phyloP scores from a whole-genome alignment of 192 early-diverging fungal species.

The Geranomyces variabilis region DNA sequence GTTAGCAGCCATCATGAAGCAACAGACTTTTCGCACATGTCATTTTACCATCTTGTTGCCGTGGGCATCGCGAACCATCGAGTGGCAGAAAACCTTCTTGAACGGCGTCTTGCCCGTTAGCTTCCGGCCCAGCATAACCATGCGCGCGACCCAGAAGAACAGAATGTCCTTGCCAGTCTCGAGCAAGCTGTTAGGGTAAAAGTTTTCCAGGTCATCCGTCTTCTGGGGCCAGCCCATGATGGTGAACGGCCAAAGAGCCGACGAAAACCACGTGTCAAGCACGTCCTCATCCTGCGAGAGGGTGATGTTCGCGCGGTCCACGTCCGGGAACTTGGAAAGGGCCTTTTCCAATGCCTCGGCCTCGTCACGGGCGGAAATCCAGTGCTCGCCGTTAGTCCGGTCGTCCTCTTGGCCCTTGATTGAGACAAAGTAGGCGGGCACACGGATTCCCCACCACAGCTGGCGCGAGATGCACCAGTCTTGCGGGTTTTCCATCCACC shows the following conservation, averaged over 20 bases:
- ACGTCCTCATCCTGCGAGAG: slow-evolving; percentile 91
- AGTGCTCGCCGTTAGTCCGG: slow-evolving; percentile 67
- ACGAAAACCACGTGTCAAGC: slow-evolving; percentile 99
- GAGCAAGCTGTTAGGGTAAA: slow-evolving; percentile 89
- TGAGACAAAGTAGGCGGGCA: slow-evolving; percentile 94
- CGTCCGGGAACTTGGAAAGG: slow-evolving; percentile 75
- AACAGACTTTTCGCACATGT: too few species aligned
- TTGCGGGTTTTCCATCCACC: slow-evolving; percentile 93
- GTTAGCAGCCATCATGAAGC: too few species aligned
- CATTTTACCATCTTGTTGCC: slow-evolving; percentile 92
- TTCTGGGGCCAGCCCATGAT: slow-evolving; percentile 96
- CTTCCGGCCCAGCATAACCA: slow-evolving; percentile 98
- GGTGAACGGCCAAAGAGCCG: slow-evolving; percentile 98
- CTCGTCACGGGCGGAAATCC: slow-evolving; percentile 84
- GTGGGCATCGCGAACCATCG: slow-evolving; percentile 97
- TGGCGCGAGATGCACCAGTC: slow-evolving; percentile 99
- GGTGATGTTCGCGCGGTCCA: slow-evolving; percentile 64
- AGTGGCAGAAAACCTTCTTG: slow-evolving; percentile 91
- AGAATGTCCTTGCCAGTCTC: slow-evolving; percentile 99
- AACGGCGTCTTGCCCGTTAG: slow-evolving; percentile 96
- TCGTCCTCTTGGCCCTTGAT: slow-evolving; percentile 55
- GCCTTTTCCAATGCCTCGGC: slow-evolving; percentile 79
- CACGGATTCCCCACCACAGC: slow-evolving; percentile 98
- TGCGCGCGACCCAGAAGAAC: slow-evolving; percentile 99
- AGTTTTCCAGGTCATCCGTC: slow-evolving; percentile 80